Evolutionary conservation across 2,329 filamentous ascomycete species (phyloP).

Genomic region (Dactylonectria estremocensis): DNA sequence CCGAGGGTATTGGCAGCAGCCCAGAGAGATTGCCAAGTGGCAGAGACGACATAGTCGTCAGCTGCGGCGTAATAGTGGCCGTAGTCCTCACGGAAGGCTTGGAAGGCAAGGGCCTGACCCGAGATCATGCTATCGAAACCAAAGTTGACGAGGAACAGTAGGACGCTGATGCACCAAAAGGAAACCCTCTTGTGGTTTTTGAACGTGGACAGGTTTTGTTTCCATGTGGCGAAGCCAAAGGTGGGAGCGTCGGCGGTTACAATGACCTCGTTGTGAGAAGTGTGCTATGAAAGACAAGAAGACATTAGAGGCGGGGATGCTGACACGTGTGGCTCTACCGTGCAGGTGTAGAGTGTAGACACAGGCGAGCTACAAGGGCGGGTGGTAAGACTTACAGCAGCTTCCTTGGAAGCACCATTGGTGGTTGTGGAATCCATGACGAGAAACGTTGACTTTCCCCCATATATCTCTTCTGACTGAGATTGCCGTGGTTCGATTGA

Average conservation of each 20-base stretch:
- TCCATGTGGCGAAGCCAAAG: not conserved
- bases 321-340: too few relatives aligned
- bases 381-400: too few relatives aligned
- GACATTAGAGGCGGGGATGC: too few relatives aligned
- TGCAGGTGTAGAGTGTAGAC: too few relatives aligned
- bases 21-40: not conserved
- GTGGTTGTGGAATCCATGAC: too few relatives aligned
- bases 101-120: not conserved
- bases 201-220: not conserved
- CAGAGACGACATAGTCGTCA: not conserved
- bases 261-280: not conserved
- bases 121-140: not conserved
- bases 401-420: too few relatives aligned
- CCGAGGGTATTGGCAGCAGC: not conserved
- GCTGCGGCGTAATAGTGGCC: not conserved
- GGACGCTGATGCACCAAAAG: not conserved
- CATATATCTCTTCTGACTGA: too few relatives aligned
- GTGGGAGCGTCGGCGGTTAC: not conserved
- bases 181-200: not conserved
- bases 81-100: not conserved
- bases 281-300: not conserved
- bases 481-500: too few relatives aligned
- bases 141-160: constrained; percentile 2
- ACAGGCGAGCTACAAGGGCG: too few relatives aligned
- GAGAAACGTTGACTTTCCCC: too few relatives aligned